Percentiles rank a stretch among this genome's conserved stretches.
Conservation (phyloP, 2,329 filamentous ascomycete species). For the Penicillium sp. region DNA sequence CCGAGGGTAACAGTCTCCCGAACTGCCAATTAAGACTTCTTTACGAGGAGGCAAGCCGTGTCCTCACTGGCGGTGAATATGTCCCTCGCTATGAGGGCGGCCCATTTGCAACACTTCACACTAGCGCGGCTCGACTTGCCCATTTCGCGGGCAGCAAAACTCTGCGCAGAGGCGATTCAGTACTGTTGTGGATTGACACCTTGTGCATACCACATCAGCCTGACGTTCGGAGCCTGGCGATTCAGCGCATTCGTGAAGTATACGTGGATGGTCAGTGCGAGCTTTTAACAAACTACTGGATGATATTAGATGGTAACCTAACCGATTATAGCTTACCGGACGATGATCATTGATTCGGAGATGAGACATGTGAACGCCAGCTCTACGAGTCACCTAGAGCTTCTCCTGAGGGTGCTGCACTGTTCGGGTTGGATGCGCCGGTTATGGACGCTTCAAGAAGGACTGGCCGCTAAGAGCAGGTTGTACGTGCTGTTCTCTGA, state of each 20-base stretch:
- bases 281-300: neutral
- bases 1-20: neutral
- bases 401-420: slow-evolving; percentile 32
- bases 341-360: neutral
- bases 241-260: slow-evolving; percentile 14
- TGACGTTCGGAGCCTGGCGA: slow-evolving; percentile 13
- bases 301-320: neutral
- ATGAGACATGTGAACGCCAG: neutral
- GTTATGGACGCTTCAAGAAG: slow-evolving; percentile 47
- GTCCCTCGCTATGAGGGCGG: neutral
- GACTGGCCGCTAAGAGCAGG: slow-evolving; percentile 23
- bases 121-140: neutral
- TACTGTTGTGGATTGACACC: slow-evolving; percentile 15
- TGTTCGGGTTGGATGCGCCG: slow-evolving; percentile 43
- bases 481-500: slow-evolving; percentile 39
- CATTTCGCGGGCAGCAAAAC: neutral
- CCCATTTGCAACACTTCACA: neutral
- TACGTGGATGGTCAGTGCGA: slow-evolving; percentile 12
- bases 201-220: slow-evolving; percentile 15
- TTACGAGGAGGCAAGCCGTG: neutral
- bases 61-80: neutral
- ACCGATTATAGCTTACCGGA: neutral
- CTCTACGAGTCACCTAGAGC: slow-evolving; percentile 18
- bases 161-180: slow-evolving; percentile 7
- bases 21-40: neutral